phyloP scores from a whole-genome alignment of 805 yeast species.

The Tetrapisispora taiwanensis region DNA sequence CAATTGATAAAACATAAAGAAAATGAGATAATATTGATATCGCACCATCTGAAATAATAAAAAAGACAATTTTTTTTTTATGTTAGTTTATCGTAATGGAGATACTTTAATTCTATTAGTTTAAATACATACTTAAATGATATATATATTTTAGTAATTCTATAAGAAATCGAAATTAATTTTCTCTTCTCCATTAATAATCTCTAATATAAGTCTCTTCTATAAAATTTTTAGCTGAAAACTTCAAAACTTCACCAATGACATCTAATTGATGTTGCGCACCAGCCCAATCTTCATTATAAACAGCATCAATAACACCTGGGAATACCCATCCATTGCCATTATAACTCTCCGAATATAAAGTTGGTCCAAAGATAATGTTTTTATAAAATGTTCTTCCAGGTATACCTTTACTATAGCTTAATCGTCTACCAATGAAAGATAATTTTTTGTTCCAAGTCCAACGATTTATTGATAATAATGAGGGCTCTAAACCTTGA shows the following conservation, averaged over 20 bases:
- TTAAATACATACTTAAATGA: no score
- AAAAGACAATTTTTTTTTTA: no score
- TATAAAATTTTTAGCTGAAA: constrained; percentile 20
- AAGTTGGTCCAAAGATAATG: constrained; percentile 56
- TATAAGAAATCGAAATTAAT: no score
- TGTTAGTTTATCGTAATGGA: no score
- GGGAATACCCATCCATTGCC: constrained; percentile 60
- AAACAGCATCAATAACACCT: constrained; percentile 58
- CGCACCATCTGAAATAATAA: no score
- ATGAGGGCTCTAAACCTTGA: constrained; percentile 55
- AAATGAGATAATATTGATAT: no score
- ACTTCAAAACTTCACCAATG: constrained; percentile 30
- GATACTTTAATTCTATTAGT: no score
- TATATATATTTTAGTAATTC: no score
- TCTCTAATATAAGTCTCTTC: constrained; percentile 14
- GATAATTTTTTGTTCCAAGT: constrained; percentile 61
- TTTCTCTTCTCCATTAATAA: not conserved
- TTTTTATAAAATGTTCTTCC: constrained; percentile 60
- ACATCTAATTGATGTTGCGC: constrained; percentile 45
- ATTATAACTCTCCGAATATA: constrained; percentile 42
- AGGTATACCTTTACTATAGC: constrained; percentile 35
- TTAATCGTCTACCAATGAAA: constrained; percentile 41
- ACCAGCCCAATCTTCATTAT: constrained; percentile 35
- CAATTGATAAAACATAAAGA: no score
- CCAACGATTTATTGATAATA: constrained; percentile 58